Evolutionary conservation across 1,284 basidiomycete species (phyloP).

Genomic region (Microbotryum lychnidis-dioicae): DNA sequence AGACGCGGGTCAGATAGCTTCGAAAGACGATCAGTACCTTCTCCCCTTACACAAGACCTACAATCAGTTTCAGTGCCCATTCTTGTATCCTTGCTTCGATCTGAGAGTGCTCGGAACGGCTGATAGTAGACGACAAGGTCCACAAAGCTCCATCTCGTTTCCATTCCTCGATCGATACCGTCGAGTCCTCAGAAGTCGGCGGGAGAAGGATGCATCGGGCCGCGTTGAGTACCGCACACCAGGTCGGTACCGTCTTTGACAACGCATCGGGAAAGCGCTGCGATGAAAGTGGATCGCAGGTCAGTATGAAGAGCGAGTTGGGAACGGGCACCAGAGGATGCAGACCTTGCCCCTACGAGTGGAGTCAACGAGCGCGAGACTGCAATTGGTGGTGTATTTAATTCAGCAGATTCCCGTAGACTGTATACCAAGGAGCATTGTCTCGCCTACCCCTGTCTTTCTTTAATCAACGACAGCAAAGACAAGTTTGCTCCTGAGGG

Average conservation of each 20-base stretch:
- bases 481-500: slow-evolving; percentile 66
- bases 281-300: not conserved
- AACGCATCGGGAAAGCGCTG: slow-evolving; percentile 82
- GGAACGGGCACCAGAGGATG: not conserved
- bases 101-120: slow-evolving; percentile 55
- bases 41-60: slow-evolving; percentile 37
- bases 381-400: slow-evolving; percentile 36
- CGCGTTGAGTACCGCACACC: slow-evolving; percentile 86
- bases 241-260: slow-evolving; percentile 89
- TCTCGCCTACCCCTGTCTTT: slow-evolving; percentile 53
- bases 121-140: slow-evolving; percentile 52
- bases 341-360: slow-evolving; percentile 74
- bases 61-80: slow-evolving; percentile 59
- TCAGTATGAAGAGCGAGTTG: not conserved
- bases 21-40: not conserved
- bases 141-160: slow-evolving; percentile 49
- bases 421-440: not conserved
- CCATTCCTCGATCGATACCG: slow-evolving; percentile 31
- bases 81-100: slow-evolving; percentile 55
- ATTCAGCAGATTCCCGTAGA: not conserved
- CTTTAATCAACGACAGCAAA: slow-evolving; percentile 54
- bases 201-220: slow-evolving; percentile 45
- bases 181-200: slow-evolving; percentile 36
- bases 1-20: not conserved
- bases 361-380: slow-evolving; percentile 82